Evolutionary conservation across 352 stramenopile species (phyloP).

Genomic region (Pythium pyrilobum): DNA sequence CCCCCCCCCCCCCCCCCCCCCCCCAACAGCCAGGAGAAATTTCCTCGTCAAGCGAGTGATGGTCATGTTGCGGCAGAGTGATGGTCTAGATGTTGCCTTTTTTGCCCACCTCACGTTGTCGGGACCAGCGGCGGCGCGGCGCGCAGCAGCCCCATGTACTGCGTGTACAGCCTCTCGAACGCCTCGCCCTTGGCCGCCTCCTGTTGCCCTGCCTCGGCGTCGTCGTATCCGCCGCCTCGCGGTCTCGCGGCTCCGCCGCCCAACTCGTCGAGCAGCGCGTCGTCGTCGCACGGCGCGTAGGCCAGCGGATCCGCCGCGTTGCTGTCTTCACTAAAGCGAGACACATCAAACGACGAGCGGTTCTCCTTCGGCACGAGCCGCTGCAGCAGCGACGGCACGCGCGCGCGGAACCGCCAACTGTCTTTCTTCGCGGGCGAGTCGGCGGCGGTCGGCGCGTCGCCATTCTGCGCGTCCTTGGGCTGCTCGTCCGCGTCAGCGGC

Average conservation of each 20-base stretch:
- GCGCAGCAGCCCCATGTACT: constrained; percentile 44
- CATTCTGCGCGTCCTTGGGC: not conserved
- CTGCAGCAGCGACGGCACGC: constrained; percentile 4
- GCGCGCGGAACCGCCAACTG: constrained; percentile 3
- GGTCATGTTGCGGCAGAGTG: not conserved
- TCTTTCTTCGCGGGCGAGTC: not conserved
- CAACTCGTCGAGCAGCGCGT: not conserved
- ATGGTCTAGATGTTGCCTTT: not conserved
- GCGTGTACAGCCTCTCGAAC: constrained; percentile 32
- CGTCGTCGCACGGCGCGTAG: no score
- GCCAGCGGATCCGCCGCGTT: not conserved
- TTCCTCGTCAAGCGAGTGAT: not conserved
- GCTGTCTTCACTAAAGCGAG: not conserved
- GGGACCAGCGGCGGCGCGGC: not conserved
- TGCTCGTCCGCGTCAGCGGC: not conserved
- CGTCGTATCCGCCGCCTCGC: not conserved
- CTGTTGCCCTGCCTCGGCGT: not conserved
- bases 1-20: no score
- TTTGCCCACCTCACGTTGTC: not conserved
- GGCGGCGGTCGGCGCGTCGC: not conserved
- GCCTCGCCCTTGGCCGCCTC: constrained; percentile 13
- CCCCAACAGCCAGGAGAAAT: no score
- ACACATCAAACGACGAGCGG: not conserved
- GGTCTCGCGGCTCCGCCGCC: not conserved
- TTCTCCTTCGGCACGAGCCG: constrained; percentile 9